phyloP scores from a whole-genome alignment of 1,139 yeast species.

The Kurtzmaniella quercitrusa region DNA sequence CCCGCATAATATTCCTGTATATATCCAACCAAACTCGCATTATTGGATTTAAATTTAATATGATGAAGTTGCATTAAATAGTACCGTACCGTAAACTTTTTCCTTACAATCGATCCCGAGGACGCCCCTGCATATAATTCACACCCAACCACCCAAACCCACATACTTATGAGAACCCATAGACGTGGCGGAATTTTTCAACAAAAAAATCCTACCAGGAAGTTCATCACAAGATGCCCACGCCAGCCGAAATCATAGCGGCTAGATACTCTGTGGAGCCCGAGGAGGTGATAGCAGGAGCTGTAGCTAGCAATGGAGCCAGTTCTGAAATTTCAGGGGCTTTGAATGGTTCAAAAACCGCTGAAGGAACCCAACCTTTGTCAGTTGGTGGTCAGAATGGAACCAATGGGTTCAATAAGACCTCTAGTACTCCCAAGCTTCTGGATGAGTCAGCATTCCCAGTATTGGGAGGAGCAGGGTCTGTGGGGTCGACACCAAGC shows the following conservation, averaged over 20 bases:
- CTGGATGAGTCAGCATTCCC: conserved; percentile 66
- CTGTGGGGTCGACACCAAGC: conserved; percentile 18
- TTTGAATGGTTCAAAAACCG: not conserved
- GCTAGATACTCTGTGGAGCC: conserved; percentile 35
- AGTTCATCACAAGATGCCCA: conserved; percentile 31
- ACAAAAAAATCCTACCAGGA: not conserved
- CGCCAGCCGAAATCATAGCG: conserved; percentile 61
- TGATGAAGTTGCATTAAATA: no score
- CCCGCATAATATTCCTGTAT: no score
- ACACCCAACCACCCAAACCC: no score
- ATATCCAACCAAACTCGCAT: no score
- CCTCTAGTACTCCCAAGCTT: conserved; percentile 30
- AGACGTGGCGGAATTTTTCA: conserved; percentile 1
- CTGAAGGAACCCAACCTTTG: no score
- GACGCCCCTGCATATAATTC: conserved; percentile 1
- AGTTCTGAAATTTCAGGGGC: conserved; percentile 7
- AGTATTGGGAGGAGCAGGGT: conserved; percentile 51
- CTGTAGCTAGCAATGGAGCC: not conserved
- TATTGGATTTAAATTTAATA: no score
- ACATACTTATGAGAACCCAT: no score
- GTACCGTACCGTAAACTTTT: not conserved
- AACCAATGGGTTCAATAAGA: not conserved
- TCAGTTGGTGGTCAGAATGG: no score
- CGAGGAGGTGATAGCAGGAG: conserved; percentile 8
- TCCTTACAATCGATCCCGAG: not conserved